phyloP scores from a whole-genome alignment of 352 stramenopile species.

The Globisporangium emineosum region DNA sequence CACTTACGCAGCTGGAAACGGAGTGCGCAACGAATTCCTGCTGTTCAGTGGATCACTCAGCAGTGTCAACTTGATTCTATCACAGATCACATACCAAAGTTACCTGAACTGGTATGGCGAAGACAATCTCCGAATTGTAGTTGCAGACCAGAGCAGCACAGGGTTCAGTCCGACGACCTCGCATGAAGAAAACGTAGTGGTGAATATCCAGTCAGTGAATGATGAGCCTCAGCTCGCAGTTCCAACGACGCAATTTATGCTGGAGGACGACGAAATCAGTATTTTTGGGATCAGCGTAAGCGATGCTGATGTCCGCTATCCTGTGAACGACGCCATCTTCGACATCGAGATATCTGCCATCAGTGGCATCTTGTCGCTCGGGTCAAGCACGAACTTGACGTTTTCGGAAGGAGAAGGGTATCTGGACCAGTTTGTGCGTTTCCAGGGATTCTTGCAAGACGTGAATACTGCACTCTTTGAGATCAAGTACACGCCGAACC shows the following conservation, averaged over 20 bases:
- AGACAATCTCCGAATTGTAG: constrained; percentile 48
- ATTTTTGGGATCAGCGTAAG: constrained; percentile 66
- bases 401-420: constrained; percentile 54
- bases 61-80: constrained; percentile 55
- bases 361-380: constrained; percentile 46
- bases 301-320: constrained; percentile 46
- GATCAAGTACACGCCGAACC: constrained; percentile 64
- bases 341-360: constrained; percentile 59
- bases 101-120: constrained; percentile 78
- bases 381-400: constrained; percentile 19
- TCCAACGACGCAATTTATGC: constrained; percentile 41
- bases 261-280: constrained; percentile 58
- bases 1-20: constrained; percentile 51
- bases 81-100: constrained; percentile 43
- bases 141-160: constrained; percentile 63
- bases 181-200: constrained; percentile 30
- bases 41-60: constrained; percentile 62
- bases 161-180: constrained; percentile 40
- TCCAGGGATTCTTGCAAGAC: constrained; percentile 44
- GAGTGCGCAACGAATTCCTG: constrained; percentile 46
- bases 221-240: constrained; percentile 53
- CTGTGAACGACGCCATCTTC: constrained; percentile 38
- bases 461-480: constrained; percentile 75
- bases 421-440: constrained; percentile 50
- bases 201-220: constrained; percentile 60